Evolutionary conservation across 352 stramenopile genomes (phyloP).

Genomic region (Pythium periplocum): DNA sequence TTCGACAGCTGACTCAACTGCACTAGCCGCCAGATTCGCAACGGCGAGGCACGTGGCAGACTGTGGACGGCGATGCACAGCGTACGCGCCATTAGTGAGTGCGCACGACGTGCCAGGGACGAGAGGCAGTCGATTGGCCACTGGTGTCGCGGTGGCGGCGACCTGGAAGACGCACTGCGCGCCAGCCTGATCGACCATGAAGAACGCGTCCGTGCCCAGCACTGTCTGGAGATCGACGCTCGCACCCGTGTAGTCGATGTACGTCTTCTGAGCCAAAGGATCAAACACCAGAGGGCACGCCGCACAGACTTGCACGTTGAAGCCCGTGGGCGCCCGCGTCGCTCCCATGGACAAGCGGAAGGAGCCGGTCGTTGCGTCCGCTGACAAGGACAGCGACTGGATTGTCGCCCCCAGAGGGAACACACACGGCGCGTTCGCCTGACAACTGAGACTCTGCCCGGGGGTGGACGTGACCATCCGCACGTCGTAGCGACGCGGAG

Average conservation of each 20-base stretch:
- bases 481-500: constrained; percentile 43
- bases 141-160: constrained; percentile 21
- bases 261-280: constrained; percentile 24
- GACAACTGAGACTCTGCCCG: constrained; percentile 26
- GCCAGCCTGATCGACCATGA: constrained; percentile 43
- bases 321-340: constrained; percentile 16
- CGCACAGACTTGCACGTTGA: constrained; percentile 28
- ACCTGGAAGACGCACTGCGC: constrained; percentile 56
- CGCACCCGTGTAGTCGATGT: constrained; percentile 61
- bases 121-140: constrained; percentile 35
- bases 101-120: constrained; percentile 28
- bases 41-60: constrained; percentile 34
- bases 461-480: constrained; percentile 30
- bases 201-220: constrained; percentile 71
- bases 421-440: constrained; percentile 38
- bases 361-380: constrained; percentile 42
- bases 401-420: constrained; percentile 91
- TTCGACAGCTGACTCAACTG: constrained; percentile 27
- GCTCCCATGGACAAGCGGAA: constrained; percentile 67
- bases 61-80: constrained; percentile 45
- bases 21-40: constrained; percentile 20
- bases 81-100: constrained; percentile 34
- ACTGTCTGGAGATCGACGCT: constrained; percentile 51
- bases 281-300: constrained; percentile 39
- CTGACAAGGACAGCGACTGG: constrained; percentile 83